Percentiles rank a stretch among this genome's conserved stretches.
Conservation (phyloP, 2,329 filamentous ascomycete species). For the Hypomyces perniciosus region DNA sequence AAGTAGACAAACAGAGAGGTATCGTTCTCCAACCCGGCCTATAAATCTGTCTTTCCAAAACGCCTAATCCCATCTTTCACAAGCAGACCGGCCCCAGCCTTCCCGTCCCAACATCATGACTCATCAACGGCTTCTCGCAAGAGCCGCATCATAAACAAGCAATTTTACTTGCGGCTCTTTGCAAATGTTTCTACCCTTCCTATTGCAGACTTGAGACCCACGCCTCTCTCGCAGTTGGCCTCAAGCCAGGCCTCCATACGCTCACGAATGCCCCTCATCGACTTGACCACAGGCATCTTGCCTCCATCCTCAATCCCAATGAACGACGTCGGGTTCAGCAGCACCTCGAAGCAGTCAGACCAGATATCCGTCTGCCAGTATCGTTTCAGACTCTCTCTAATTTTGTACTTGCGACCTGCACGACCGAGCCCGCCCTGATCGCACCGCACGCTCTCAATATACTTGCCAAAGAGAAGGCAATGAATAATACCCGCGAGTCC, state of each 20-base stretch:
- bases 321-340: slow-evolving; percentile 74
- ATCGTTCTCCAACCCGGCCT: too few relatives aligned
- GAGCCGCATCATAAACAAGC: not conserved
- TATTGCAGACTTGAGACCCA: slow-evolving; percentile 65
- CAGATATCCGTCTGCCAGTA: slow-evolving; percentile 98
- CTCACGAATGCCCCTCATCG: slow-evolving; percentile 63
- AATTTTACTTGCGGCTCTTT: slow-evolving; percentile 27
- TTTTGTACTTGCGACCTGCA: slow-evolving; percentile 63
- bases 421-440: slow-evolving; percentile 51
- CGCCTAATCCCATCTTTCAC: not conserved
- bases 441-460: slow-evolving; percentile 72
- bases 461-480: slow-evolving; percentile 85
- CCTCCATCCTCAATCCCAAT: slow-evolving; percentile 57
- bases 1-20: too few relatives aligned
- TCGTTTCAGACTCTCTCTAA: slow-evolving; percentile 78
- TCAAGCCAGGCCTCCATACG: slow-evolving; percentile 82
- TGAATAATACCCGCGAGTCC: slow-evolving; percentile 86
- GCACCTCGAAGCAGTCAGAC: slow-evolving; percentile 72
- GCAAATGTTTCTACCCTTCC: slow-evolving; percentile 53
- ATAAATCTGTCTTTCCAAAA: too few relatives aligned
- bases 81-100: not conserved
- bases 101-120: not conserved
- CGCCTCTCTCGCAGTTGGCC: slow-evolving; percentile 73
- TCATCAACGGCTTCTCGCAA: not conserved
- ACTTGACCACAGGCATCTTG: slow-evolving; percentile 66